Percentiles rank a stretch among this genome's conserved stretches.
Evolutionary conservation across 148 eudicot species (phyloP).

Genomic region (Amaranthus hypochondriacus): DNA sequence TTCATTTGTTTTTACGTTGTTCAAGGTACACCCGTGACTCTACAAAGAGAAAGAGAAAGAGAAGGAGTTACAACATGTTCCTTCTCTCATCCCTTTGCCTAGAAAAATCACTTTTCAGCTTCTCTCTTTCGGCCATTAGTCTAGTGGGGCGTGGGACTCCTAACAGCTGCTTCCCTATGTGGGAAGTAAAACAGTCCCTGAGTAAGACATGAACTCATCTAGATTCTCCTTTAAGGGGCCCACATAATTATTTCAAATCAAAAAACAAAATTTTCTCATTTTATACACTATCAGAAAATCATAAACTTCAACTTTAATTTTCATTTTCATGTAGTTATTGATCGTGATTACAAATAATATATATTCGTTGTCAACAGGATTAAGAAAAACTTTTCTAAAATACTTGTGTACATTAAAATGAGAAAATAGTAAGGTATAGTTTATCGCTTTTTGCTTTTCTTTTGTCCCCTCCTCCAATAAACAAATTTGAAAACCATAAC

Average conservation of each 20-base stretch:
- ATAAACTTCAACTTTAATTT: neutral
- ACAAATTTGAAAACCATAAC: neutral
- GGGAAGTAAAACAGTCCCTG: conserved; percentile 16
- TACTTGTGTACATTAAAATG: too few species aligned
- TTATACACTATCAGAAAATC: neutral
- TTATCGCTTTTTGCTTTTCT: too few species aligned
- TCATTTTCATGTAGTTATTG: neutral
- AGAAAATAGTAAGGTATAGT: too few species aligned
- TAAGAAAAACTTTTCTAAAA: too few species aligned
- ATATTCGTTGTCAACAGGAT: too few species aligned
- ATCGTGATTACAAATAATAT: too few species aligned
- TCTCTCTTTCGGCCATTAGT: conserved; percentile 33
- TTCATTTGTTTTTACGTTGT: conserved; percentile 14
- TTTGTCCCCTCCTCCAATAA: neutral
- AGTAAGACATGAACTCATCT: conserved; percentile 18
- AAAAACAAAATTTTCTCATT: neutral
- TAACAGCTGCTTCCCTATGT: conserved; percentile 33
- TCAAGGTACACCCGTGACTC: conserved; percentile 47
- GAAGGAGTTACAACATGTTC: conserved; percentile 25
- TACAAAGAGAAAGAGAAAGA: conserved; percentile 30
- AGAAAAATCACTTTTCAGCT: conserved; percentile 14
- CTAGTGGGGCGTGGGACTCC: conserved; percentile 36
- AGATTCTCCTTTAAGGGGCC: conserved; percentile 24
- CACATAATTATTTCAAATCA: conserved; percentile 1
- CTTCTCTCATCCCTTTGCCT: conserved; percentile 26